Conservation (phyloP, 2,329 filamentous ascomycete species). For the Ceratocystis eucalypticola region DNA sequence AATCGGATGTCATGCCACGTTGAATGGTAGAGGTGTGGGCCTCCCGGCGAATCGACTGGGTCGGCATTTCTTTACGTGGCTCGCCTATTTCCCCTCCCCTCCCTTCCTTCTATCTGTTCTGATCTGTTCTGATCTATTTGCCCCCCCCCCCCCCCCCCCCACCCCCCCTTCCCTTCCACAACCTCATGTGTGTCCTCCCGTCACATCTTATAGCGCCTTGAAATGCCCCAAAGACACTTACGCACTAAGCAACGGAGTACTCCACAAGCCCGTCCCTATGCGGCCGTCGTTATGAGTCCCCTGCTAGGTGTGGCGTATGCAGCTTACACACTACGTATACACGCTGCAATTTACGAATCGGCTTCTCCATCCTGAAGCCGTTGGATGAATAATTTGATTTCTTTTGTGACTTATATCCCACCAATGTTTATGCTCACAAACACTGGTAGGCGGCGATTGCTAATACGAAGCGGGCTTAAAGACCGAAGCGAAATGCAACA, state of each 20-base stretch:
- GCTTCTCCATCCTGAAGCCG: not conserved
- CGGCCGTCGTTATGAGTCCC: not conserved
- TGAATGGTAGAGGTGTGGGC: not conserved
- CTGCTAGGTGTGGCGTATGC: not conserved
- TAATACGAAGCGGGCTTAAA: not conserved
- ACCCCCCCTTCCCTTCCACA: not conserved
- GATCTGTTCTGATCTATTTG: not conserved
- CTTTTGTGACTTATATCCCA: not conserved
- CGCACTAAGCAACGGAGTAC: not conserved
- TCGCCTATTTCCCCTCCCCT: not conserved
- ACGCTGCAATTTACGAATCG: not conserved
- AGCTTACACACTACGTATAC: not conserved
- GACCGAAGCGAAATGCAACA: not conserved
- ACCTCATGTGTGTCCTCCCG: not conserved
- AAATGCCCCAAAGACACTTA: not conserved
- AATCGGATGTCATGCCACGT: not conserved
- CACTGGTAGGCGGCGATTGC: not conserved
- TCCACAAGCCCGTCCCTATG: not conserved
- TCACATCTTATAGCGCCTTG: not conserved
- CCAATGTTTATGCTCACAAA: not conserved
- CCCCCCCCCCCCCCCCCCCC: not conserved
- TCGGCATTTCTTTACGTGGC: not conserved
- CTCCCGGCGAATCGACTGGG: not conserved
- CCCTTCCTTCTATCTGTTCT: not conserved
- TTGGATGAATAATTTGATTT: not conserved